phyloP scores from a whole-genome alignment of 495 filamentous ascomycete species.

The Aspergillus biplanus region DNA sequence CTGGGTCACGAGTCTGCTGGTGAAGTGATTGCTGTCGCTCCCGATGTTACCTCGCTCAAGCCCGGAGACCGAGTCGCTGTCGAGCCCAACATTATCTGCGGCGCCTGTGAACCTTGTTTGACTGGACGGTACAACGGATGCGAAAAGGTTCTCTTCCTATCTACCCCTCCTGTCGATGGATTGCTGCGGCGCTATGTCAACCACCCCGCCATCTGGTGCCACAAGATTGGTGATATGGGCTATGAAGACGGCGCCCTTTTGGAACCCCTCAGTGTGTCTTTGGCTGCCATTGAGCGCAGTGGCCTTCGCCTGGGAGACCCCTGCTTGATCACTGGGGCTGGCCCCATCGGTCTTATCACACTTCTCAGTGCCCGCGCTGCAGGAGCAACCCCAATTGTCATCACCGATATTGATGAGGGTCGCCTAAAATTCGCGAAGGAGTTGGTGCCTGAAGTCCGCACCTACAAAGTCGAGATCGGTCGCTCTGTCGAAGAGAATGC shows the following conservation, averaged over 20 bases:
- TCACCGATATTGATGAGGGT: slow-evolving; percentile 90
- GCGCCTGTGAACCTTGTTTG: slow-evolving; percentile 84
- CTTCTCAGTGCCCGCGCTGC: slow-evolving; percentile 80
- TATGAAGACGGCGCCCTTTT: slow-evolving; percentile 87
- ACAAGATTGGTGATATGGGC: slow-evolving; percentile 88
- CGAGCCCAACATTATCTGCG: slow-evolving; percentile 90
- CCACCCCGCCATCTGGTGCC: slow-evolving; percentile 89
- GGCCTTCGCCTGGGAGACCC: slow-evolving; percentile 80
- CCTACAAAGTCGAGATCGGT: slow-evolving; percentile 73
- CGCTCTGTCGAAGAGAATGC: slow-evolving; percentile 71
- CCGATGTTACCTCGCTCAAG: slow-evolving; percentile 71
- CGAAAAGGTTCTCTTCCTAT: slow-evolving; percentile 80
- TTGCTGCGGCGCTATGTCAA: slow-evolving; percentile 90
- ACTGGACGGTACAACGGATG: slow-evolving; percentile 94
- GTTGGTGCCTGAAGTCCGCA: slow-evolving; percentile 71
- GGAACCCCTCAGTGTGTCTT: slow-evolving; percentile 83
- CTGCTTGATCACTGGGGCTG: slow-evolving; percentile 84
- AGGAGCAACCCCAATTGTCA: slow-evolving; percentile 82
- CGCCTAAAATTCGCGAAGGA: slow-evolving; percentile 81
- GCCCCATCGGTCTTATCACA: slow-evolving; percentile 87
- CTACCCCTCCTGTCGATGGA: slow-evolving; percentile 87
- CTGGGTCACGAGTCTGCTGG: slow-evolving; percentile 93
- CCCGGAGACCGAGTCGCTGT: slow-evolving; percentile 87
- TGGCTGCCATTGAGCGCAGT: slow-evolving; percentile 82
- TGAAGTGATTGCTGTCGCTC: slow-evolving; percentile 77